Percentiles rank a stretch among this genome's conserved stretches.
Conservation (phyloP, 305 asterid genomes). For the Fraxinus sp. region DNA sequence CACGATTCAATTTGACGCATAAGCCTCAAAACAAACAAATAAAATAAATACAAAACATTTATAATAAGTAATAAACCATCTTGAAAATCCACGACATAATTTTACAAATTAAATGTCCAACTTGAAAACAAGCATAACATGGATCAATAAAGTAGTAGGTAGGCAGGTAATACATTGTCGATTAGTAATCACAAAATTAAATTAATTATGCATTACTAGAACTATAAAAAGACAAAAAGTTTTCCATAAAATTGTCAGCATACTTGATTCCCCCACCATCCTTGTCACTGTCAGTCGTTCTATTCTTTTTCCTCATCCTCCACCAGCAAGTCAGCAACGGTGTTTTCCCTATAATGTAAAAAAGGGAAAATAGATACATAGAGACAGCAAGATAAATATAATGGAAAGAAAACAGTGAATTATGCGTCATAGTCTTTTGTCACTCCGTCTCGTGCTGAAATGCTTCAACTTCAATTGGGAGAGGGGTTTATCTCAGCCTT, state of each 20-base stretch:
- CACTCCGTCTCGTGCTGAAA: not conserved
- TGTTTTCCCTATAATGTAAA: not conserved
- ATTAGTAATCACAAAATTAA: not conserved
- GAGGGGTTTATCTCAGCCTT: not conserved
- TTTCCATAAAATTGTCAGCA: too few relatives aligned
- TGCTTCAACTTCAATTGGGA: not conserved
- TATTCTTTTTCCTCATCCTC: too few relatives aligned
- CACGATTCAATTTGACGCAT: not conserved
- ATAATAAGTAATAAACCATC: not conserved
- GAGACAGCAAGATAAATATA: not conserved
- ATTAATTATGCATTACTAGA: not conserved
- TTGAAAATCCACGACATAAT: not conserved
- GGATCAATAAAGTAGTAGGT: not conserved
- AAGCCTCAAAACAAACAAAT: not conserved
- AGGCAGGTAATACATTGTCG: not conserved
- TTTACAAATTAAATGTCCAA: not conserved
- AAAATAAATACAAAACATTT: too few relatives aligned
- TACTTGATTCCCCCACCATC: too few relatives aligned
- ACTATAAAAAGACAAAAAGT: not conserved
- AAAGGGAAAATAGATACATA: not conserved
- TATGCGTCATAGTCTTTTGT: not conserved
- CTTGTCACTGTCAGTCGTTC: too few relatives aligned
- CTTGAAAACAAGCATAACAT: not conserved
- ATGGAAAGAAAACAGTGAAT: not conserved
- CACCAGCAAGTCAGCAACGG: too few relatives aligned